Percentiles rank a stretch among this genome's conserved stretches.
Conservation (phyloP, 2,329 filamentous ascomycete species). For the Colletotrichum tropicicola region DNA sequence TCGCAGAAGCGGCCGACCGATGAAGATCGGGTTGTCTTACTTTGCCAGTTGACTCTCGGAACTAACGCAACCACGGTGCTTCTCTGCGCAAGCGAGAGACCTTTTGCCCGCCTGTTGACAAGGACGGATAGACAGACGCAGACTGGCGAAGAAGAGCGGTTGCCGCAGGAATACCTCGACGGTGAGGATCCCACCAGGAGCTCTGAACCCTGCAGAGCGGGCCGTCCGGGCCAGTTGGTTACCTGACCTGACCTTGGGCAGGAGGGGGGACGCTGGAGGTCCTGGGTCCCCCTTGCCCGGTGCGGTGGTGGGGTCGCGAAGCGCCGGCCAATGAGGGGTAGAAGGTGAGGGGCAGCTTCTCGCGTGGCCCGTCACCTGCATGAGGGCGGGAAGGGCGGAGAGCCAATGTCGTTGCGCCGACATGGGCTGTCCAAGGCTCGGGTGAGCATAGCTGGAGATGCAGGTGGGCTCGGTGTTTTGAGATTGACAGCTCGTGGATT, state of each 20-base stretch:
- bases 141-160: neutral
- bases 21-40: conserved; percentile 16
- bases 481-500: neutral
- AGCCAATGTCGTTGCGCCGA: conserved; percentile 16
- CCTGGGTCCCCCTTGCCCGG: conserved; percentile 2
- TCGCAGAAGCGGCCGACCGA: conserved; percentile 18
- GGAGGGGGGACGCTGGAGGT: neutral
- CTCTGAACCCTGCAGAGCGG: conserved; percentile 24
- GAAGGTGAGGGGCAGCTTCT: conserved; percentile 7
- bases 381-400: conserved; percentile 1
- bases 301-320: conserved; percentile 19
- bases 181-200: neutral
- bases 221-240: conserved; percentile 14
- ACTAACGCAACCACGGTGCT: too few relatives aligned
- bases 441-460: neutral
- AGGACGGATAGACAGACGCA: neutral
- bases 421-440: conserved; percentile 7
- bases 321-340: conserved; percentile 26
- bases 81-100: too few relatives aligned
- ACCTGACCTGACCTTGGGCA: neutral
- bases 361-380: conserved; percentile 24
- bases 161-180: neutral
- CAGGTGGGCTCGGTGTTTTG: neutral
- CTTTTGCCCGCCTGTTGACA: neutral
- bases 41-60: neutral